phyloP scores from a whole-genome alignment of 2,329 filamentous ascomycete species.

The Aurifilum marmelostoma region DNA sequence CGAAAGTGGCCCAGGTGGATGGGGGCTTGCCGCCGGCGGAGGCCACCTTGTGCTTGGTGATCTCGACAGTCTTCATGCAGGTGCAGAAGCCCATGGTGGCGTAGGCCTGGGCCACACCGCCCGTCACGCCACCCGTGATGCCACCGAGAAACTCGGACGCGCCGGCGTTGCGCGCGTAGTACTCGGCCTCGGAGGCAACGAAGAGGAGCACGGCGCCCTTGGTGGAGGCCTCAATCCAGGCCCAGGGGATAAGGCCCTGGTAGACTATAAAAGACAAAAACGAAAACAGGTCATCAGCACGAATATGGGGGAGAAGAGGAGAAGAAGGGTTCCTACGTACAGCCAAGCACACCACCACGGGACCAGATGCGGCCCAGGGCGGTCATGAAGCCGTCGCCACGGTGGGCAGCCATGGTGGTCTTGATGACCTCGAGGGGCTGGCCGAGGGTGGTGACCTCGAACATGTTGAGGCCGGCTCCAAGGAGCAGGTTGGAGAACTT shows the following conservation, averaged over 20 bases:
- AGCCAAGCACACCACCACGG: conserved; percentile 90
- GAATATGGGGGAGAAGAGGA: background rate
- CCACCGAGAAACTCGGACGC: conserved; percentile 86
- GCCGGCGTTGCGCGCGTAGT: conserved; percentile 81
- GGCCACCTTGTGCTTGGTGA: conserved; percentile 96
- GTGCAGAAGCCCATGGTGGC: conserved; percentile 99
- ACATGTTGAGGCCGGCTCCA: conserved; percentile 92
- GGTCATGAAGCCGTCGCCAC: conserved; percentile 80
- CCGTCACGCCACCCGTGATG: conserved; percentile 88
- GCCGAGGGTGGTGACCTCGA: conserved; percentile 72
- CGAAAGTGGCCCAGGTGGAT: conserved; percentile 94
- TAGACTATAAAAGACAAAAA: conserved; percentile 68
- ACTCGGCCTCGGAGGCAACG: conserved; percentile 97
- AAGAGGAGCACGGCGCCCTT: conserved; percentile 99
- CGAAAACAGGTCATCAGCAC: background rate
- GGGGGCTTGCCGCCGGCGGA: conserved; percentile 80
- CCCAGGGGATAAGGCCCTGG: conserved; percentile 99
- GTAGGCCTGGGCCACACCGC: conserved; percentile 96
- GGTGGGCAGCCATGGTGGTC: conserved; percentile 99
- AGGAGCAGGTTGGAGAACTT: conserved; percentile 99
- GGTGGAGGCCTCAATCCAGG: conserved; percentile 99
- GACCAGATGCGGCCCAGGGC: conserved; percentile 89
- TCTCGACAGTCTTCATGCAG: conserved; percentile 99
- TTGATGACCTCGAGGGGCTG: conserved; percentile 97
- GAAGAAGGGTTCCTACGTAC: conserved; percentile 59